Conservation (phyloP, 2,329 filamentous ascomycete genomes). For the Thielaviopsis cerberus region DNA sequence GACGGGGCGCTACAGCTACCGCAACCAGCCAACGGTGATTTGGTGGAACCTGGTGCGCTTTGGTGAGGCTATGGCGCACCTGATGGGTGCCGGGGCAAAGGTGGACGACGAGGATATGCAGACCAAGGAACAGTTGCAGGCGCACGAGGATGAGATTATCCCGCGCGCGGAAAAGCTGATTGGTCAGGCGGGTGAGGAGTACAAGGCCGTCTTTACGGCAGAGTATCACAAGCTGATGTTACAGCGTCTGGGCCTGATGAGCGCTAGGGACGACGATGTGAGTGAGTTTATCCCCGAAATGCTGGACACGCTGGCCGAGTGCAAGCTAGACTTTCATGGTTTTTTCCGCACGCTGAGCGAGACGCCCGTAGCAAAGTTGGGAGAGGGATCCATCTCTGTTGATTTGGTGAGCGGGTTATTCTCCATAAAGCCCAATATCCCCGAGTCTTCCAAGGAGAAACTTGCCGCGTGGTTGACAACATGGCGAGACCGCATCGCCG, state of each 20-base stretch:
- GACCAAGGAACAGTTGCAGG: slow-evolving; percentile 3
- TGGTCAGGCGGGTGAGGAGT: slow-evolving; percentile 64
- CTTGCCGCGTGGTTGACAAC: slow-evolving; percentile 65
- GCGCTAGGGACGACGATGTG: slow-evolving; percentile 58
- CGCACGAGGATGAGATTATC: slow-evolving; percentile 41
- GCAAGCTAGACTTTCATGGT: slow-evolving; percentile 84
- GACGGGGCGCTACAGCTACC: slow-evolving; percentile 73
- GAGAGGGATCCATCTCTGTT: slow-evolving; percentile 33
- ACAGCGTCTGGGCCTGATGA: slow-evolving; percentile 51
- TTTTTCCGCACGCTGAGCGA: slow-evolving; percentile 68
- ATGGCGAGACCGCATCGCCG: slow-evolving; percentile 52
- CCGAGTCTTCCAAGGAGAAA: slow-evolving; percentile 44
- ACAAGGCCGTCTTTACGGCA: slow-evolving; percentile 66
- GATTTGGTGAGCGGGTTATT: slow-evolving; percentile 26
- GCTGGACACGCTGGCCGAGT: slow-evolving; percentile 60
- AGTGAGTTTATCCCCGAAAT: slow-evolving; percentile 54
- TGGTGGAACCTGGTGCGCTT: slow-evolving; percentile 97
- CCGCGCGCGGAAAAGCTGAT: slow-evolving; percentile 75
- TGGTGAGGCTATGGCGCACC: slow-evolving; percentile 72
- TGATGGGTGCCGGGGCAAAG: slow-evolving; percentile 56
- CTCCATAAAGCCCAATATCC: slow-evolving; percentile 48
- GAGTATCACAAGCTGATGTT: slow-evolving; percentile 83
- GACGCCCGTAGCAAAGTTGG: slow-evolving; percentile 41
- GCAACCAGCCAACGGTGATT: slow-evolving; percentile 85
- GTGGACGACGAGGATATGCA: slow-evolving; percentile 54